Conservation (phyloP, 177 flowering plant species). For the Tripterygium wilfordii region DNA sequence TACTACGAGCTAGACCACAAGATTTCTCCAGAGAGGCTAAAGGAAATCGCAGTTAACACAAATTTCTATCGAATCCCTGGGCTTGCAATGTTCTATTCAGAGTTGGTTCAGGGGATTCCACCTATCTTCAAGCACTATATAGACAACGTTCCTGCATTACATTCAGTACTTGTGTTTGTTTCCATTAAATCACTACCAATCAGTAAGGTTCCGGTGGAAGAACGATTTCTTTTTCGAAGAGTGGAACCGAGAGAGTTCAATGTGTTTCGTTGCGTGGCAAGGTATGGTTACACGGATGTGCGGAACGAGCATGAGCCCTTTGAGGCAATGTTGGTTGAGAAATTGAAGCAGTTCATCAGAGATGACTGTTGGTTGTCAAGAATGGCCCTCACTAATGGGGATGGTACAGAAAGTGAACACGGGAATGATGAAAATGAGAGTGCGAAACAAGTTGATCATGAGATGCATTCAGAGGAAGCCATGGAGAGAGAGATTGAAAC, state of each 20-base stretch:
- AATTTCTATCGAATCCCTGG: constrained; percentile 35
- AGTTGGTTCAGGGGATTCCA: constrained; percentile 50
- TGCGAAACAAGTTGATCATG: background rate
- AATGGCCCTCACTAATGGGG: background rate
- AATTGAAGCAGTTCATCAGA: constrained; percentile 29
- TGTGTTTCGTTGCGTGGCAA: constrained; percentile 41
- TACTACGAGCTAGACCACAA: constrained; percentile 37
- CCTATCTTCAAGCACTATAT: constrained; percentile 49
- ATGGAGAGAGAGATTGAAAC: constrained; percentile 23
- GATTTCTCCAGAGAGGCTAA: constrained; percentile 28
- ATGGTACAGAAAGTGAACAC: background rate
- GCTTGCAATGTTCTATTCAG: constrained; percentile 46
- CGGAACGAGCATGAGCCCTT: constrained; percentile 30
- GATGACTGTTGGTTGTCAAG: constrained; percentile 8
- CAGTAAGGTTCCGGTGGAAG: constrained; percentile 36
- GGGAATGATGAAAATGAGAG: background rate
- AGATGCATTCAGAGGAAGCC: background rate
- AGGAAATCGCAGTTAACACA: constrained; percentile 13
- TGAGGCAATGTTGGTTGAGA: constrained; percentile 35
- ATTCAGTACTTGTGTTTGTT: constrained; percentile 43
- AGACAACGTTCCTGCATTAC: constrained; percentile 40
- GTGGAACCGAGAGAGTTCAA: constrained; percentile 27
- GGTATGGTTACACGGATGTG: constrained; percentile 45
- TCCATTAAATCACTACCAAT: constrained; percentile 46
- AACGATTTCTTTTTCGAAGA: constrained; percentile 38